Base-by-base conservation (phyloP, 2,329 filamentous ascomycete species). In the Trichoderma gracile region DNA sequence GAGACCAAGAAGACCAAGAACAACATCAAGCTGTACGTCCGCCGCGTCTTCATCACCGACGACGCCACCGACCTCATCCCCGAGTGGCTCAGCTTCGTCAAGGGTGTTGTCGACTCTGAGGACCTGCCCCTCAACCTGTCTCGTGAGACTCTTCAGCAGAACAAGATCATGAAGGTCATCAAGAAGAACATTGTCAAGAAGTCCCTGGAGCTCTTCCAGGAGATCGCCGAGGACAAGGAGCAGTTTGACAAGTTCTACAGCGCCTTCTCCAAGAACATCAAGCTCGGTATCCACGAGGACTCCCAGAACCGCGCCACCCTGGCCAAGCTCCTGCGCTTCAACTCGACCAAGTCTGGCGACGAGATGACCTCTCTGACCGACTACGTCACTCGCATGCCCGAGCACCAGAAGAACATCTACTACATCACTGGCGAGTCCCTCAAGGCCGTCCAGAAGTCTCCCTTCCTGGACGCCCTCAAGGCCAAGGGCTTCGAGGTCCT, bases 181-280 rank as follows among this genome's bases (percentile, higher is more conserved):
- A 96, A 96, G 89, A 99, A 99, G 93, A 99, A 99, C 90, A 97
- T 99, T 71, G 93, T 99, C 87, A 99, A 98, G 93, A 99, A 99
- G 92, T 92, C 92, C 71, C 92, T 99, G 71, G 95, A 99, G 87
- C 92, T 99, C 80, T 99, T 99, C 90, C 88, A 89, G 76, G 95
- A 99, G 86, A 99, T 99, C 70, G 89, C 95, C 66, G 95, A 99
- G 87, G 95, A 99, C 84, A 96, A 96, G 83, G 95, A 99, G 89
- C 92, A 97, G 82, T 99, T 99, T 80, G 95, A 99, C 89, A 99
- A 99, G 89, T 99, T 99, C 90, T 99, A 99, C 89, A 85, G 84
- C 77, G 95, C 95, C 75, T 99, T 99, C 88, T 91, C 89, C 88
- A 99, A 99, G 92, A 99, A 99, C 90, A 89, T 99, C 81, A 99